Evolutionary conservation across 768 basidiomycete genomes (phyloP).

Genomic region (Ramaria sp.): DNA sequence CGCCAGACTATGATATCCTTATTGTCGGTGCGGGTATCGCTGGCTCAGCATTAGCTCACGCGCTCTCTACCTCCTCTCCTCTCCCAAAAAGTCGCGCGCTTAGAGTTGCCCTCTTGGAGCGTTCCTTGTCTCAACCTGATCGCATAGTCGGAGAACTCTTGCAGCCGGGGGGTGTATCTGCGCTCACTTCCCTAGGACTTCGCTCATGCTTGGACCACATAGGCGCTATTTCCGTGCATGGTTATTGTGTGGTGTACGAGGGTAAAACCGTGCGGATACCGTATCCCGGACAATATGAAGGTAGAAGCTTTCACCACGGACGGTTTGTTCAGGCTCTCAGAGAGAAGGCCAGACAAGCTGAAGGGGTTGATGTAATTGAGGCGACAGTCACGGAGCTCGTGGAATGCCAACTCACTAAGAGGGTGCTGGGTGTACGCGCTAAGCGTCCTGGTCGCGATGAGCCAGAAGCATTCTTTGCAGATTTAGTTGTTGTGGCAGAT

Average conservation of each 20-base stretch:
- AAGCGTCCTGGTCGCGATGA: constrained; percentile 28
- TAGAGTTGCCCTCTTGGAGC: constrained; percentile 77
- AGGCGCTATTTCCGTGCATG: constrained; percentile 70
- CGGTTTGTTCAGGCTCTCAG: constrained; percentile 76
- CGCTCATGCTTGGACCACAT: constrained; percentile 73
- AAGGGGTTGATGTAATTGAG: constrained; percentile 72
- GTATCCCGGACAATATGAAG: constrained; percentile 65
- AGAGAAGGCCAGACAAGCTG: constrained; percentile 45
- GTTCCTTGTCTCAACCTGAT: constrained; percentile 87
- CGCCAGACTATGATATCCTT: constrained; percentile 54
- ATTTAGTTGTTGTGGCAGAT: constrained; percentile 82
- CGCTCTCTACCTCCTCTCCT: constrained; percentile 48
- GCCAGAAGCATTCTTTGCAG: constrained; percentile 53
- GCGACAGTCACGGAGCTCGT: constrained; percentile 74
- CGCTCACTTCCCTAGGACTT: constrained; percentile 70
- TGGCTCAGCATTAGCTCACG: constrained; percentile 79
- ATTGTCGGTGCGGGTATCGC: constrained; percentile 92
- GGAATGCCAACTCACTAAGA: constrained; percentile 38
- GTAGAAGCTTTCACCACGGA: constrained; percentile 91
- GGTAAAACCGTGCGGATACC: constrained; percentile 77
- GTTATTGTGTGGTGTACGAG: constrained; percentile 72
- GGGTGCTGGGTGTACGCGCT: constrained; percentile 59
- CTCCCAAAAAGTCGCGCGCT: constrained; percentile 32
- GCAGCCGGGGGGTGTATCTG: constrained; percentile 82
- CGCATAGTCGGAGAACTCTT: constrained; percentile 95